These are phyloP conservation scores for Wallacemonas sp. DNA, from an alignment of 208 protist genomes.

Conservation along the genomic window DNA sequence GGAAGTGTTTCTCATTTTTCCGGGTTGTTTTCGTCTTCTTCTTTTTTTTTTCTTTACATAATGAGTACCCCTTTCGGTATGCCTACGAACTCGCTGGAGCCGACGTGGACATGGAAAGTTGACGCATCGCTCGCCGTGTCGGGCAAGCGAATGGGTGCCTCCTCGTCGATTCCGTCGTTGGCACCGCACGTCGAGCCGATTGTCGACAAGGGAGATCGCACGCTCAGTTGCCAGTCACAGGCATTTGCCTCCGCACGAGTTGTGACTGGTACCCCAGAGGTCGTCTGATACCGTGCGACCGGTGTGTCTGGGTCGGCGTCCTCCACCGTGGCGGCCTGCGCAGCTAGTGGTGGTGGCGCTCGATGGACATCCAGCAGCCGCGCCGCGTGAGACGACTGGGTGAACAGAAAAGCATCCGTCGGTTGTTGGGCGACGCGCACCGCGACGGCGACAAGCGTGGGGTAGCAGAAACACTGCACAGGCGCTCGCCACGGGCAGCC, in stretches of 20 bases:
- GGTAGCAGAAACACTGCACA: background rate
- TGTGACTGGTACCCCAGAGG: no score
- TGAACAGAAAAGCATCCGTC: background rate
- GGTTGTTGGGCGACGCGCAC: background rate
- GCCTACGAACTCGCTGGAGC: background rate
- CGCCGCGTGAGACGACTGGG: background rate
- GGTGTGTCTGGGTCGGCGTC: no score
- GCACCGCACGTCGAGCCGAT: no score
- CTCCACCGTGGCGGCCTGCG: no score
- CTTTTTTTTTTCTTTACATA: constrained; percentile 1
- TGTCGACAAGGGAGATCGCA: no score
- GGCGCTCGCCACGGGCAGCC: background rate
- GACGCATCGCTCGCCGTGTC: constrained; percentile 1
- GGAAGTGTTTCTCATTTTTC: no score
- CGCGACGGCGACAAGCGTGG: constrained; percentile 1
- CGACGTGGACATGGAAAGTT: background rate
- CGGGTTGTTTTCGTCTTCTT: constrained; percentile 1
- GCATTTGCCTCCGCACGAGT: no score
- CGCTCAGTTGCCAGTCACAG: no score
- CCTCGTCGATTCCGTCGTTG: background rate
- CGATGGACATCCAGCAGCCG: background rate
- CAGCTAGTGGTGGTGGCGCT: no score
- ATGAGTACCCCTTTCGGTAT: background rate
- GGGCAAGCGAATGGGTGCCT: background rate
- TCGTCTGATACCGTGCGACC: no score